A percentile compares a stretch with the other conserved stretches of the same genome.
These are phyloP conservation scores for Hypoxylon rubiginosum DNA, from an alignment of 2,329 filamentous ascomycete genomes.

Conservation along the genomic window DNA sequence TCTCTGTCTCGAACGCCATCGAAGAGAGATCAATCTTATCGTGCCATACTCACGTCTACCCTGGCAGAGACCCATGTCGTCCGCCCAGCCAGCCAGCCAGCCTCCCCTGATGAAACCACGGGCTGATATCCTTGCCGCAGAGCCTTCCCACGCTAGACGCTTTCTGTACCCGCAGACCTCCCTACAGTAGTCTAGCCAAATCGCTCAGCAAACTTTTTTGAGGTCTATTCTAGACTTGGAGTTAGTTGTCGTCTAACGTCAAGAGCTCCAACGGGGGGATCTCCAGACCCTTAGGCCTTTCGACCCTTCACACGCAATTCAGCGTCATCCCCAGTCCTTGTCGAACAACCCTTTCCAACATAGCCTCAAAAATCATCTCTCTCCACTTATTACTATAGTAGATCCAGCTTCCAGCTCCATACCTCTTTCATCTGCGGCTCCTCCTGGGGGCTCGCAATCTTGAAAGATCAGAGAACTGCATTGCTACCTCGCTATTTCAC, in stretches of 20 bases:
- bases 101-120: constrained; percentile 52
- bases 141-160: constrained; percentile 44
- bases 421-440: constrained; percentile 41
- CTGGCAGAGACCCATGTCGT: constrained; percentile 44
- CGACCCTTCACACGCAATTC: constrained; percentile 18
- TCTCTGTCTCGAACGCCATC: constrained; percentile 29
- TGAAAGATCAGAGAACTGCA: constrained; percentile 33
- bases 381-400: constrained; percentile 6
- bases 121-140: constrained; percentile 50
- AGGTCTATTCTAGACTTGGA: constrained; percentile 35
- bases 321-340: constrained; percentile 38
- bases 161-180: constrained; percentile 34
- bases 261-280: constrained; percentile 29
- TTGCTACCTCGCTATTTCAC: constrained; percentile 38
- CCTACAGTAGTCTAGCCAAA: constrained; percentile 41
- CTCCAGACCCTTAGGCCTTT: constrained; percentile 38
- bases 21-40: constrained; percentile 38
- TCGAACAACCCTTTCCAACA: constrained; percentile 16
- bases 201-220: constrained; percentile 40
- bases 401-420: constrained; percentile 37
- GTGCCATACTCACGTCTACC: constrained; percentile 44
- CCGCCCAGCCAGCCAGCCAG: constrained; percentile 31
- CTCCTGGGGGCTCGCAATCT: constrained; percentile 33
- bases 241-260: constrained; percentile 27
- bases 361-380: constrained; percentile 27